Conservation (phyloP, 2,329 filamentous ascomycete genomes). For the Aspergillus piperis region DNA sequence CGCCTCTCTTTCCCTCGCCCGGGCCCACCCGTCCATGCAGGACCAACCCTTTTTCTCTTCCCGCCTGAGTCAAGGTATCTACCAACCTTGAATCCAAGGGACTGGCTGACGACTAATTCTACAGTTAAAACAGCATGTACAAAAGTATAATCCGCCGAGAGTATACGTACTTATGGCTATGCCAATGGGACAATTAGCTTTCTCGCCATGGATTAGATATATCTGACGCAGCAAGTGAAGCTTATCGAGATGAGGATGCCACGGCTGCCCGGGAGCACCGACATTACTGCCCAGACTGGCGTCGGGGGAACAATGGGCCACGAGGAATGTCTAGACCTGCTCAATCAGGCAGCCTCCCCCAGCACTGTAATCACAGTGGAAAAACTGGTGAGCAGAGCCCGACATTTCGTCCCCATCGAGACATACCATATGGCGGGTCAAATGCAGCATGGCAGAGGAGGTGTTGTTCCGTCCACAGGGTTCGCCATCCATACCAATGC, state of each 20-base stretch:
- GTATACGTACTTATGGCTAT: too few relatives aligned
- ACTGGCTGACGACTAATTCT: too few relatives aligned
- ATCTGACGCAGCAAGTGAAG: not conserved
- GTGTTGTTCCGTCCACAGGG: not conserved
- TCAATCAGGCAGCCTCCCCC: not conserved
- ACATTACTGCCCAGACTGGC: constrained; percentile 7
- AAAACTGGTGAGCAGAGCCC: not conserved
- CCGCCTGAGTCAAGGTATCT: too few relatives aligned
- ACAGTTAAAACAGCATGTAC: too few relatives aligned
- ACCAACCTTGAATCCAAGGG: too few relatives aligned
- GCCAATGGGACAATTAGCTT: too few relatives aligned
- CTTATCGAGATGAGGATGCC: not conserved
- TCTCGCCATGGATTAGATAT: too few relatives aligned
- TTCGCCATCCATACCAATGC: not conserved
- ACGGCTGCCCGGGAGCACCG: not conserved
- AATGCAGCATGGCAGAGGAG: too few relatives aligned
- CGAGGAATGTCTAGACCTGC: constrained; percentile 5
- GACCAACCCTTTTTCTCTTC: too few relatives aligned
- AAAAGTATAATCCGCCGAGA: too few relatives aligned
- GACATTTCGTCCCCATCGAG: not conserved
- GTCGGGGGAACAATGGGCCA: not conserved
- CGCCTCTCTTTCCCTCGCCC: too few relatives aligned
- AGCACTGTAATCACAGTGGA: not conserved
- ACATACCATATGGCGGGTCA: not conserved
- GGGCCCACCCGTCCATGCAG: too few relatives aligned